phyloP scores from a whole-genome alignment of 2,329 filamentous ascomycete genomes.

The Fusarium devonianum region DNA sequence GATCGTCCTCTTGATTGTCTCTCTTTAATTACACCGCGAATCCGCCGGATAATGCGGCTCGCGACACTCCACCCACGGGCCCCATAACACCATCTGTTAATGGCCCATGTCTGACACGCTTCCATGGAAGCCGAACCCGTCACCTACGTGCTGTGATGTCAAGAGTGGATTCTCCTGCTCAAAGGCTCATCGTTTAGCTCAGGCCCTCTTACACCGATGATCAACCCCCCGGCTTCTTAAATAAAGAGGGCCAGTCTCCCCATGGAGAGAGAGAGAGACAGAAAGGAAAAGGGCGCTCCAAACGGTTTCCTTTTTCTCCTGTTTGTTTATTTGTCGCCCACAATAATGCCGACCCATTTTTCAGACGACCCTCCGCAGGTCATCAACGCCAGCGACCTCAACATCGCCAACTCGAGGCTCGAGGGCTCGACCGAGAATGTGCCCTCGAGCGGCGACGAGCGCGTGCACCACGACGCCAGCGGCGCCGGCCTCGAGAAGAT shows the following conservation, averaged over 20 bases:
- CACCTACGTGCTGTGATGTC: constrained; percentile 28
- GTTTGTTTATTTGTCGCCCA: not conserved
- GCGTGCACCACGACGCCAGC: constrained; percentile 46
- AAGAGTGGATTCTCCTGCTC: constrained; percentile 25
- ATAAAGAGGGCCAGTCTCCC: constrained; percentile 21
- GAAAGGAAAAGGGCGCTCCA: not conserved
- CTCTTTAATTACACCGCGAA: not conserved
- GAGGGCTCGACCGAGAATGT: constrained; percentile 41
- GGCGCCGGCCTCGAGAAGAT: constrained; percentile 45
- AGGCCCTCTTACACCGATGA: not conserved
- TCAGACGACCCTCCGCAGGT: constrained; percentile 49
- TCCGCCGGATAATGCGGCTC: constrained; percentile 29
- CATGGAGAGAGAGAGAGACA: not conserved
- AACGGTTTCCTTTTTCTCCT: no score
- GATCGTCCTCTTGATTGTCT: not conserved
- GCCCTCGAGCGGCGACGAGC: constrained; percentile 23
- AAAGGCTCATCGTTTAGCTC: not conserved
- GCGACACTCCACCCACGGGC: constrained; percentile 8
- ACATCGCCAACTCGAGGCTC: constrained; percentile 48
- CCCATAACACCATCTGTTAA: constrained; percentile 12
- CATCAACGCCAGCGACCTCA: constrained; percentile 47
- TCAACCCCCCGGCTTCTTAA: constrained; percentile 3
- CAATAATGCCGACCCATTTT: constrained; percentile 45
- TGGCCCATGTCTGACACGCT: constrained; percentile 19
- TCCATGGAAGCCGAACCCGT: constrained; percentile 14